Evolutionary conservation across 768 basidiomycete genomes (phyloP).

Genomic region (Hericium rajendrae): DNA sequence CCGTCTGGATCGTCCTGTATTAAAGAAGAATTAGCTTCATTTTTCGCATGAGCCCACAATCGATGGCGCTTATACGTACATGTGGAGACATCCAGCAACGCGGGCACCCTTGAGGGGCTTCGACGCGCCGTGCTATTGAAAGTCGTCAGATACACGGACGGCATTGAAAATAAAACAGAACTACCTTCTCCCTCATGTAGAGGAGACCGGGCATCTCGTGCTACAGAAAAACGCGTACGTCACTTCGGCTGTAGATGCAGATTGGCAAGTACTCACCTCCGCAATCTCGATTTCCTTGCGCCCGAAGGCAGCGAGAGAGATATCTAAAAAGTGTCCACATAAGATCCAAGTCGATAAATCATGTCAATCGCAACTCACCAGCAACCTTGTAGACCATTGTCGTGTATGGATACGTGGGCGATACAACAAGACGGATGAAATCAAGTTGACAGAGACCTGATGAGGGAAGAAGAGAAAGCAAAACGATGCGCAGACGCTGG

Average conservation of each 20-base stretch:
- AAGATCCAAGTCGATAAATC: background rate
- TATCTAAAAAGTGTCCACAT: conserved; percentile 37
- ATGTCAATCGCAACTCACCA: conserved; percentile 34
- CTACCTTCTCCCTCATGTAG: conserved; percentile 81
- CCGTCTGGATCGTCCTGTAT: conserved; percentile 92
- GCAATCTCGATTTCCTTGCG: conserved; percentile 99
- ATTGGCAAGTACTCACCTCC: conserved; percentile 51
- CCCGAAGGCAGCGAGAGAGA: conserved; percentile 98
- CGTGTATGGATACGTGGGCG: too few relatives aligned
- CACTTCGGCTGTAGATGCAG: background rate
- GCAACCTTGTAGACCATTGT: conserved; percentile 86
- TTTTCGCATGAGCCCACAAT: background rate
- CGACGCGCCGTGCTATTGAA: conserved; percentile 55
- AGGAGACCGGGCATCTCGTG: conserved; percentile 96
- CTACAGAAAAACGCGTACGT: conserved; percentile 26
- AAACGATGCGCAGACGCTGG: background rate
- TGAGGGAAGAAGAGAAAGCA: background rate
- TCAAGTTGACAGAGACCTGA: background rate
- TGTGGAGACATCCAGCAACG: conserved; percentile 96
- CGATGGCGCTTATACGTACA: conserved; percentile 40
- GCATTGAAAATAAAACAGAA: conserved; percentile 4
- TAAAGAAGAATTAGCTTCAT: background rate
- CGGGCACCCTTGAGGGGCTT: conserved; percentile 92
- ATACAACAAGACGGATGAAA: too few relatives aligned
- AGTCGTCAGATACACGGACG: conserved; percentile 7